phyloP scores from a whole-genome alignment of 225 moss, liverwort and hornwort species.

The Pseudisothecium myosuroides region DNA sequence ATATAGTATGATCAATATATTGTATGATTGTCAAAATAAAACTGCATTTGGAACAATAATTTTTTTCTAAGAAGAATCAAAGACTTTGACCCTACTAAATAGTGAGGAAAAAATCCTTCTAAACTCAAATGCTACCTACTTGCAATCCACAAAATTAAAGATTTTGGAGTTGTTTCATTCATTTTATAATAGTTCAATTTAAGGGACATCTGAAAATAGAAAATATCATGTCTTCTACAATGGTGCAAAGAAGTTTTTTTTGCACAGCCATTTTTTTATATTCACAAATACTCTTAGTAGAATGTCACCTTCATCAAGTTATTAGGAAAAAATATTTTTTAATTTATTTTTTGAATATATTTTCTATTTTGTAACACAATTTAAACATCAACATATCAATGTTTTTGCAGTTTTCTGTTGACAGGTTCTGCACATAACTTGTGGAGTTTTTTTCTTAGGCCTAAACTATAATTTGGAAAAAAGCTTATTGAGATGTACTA shows the following conservation, averaged over 20 bases:
- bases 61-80: background rate
- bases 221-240: background rate
- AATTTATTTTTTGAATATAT: background rate
- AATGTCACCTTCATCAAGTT: background rate
- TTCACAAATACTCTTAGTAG: fast-evolving
- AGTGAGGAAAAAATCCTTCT: background rate
- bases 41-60: background rate
- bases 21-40: background rate
- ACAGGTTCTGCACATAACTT: background rate
- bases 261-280: background rate
- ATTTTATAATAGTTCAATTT: background rate
- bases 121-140: background rate
- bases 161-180: background rate
- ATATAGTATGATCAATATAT: background rate
- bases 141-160: background rate
- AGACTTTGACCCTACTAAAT: background rate
- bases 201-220: fast-evolving
- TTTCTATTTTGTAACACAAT: background rate
- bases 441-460: background rate
- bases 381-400: background rate
- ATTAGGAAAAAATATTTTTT: too few relatives aligned
- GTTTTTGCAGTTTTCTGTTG: background rate
- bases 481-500: background rate
- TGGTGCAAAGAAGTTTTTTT: background rate
- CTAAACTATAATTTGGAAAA: background rate